Evolutionary conservation across 164 flowering plant genomes (phyloP).

Genomic region (Umbilicus rupestris): DNA sequence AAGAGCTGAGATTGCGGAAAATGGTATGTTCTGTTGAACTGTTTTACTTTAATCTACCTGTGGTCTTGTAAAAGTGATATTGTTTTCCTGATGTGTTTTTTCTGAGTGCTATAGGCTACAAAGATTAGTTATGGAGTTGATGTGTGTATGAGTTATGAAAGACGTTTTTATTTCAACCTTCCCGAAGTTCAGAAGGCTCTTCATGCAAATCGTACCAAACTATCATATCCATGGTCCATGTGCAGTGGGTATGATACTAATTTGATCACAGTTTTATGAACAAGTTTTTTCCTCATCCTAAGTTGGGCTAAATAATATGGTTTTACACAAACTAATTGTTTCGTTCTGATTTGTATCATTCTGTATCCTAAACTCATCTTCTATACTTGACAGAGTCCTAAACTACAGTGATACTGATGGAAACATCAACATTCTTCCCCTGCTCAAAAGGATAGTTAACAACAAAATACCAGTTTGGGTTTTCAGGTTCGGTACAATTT

Average conservation of each 20-base stretch:
- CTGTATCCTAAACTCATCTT: constrained; percentile 1
- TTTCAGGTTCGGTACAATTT: constrained; percentile 46
- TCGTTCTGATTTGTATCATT: not conserved
- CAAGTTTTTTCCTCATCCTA: no score
- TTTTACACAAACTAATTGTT: not conserved
- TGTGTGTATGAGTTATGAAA: constrained; percentile 80
- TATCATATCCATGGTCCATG: constrained; percentile 80
- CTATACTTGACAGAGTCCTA: constrained; percentile 33
- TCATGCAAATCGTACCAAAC: constrained; percentile 78
- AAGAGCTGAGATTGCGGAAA: constrained; percentile 73
- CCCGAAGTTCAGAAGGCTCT: constrained; percentile 89
- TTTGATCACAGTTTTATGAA: no score
- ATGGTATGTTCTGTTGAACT: constrained; percentile 27
- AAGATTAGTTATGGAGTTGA: constrained; percentile 86
- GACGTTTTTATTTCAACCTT: constrained; percentile 74
- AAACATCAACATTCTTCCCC: constrained; percentile 65
- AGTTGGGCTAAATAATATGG: no score
- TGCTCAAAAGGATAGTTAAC: constrained; percentile 55
- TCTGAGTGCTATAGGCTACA: constrained; percentile 45
- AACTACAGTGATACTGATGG: constrained; percentile 57
- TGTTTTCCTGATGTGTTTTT: not conserved
- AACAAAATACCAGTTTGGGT: constrained; percentile 64
- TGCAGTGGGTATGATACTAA: constrained; percentile 52
- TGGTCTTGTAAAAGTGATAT: not conserved
- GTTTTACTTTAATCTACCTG: not conserved